Percentiles rank a stretch among this genome's conserved stretches.
These are phyloP conservation scores for Syncephalastrum contaminatum DNA, from an alignment of 371 early-diverging fungal genomes.

Conservation along the genomic window DNA sequence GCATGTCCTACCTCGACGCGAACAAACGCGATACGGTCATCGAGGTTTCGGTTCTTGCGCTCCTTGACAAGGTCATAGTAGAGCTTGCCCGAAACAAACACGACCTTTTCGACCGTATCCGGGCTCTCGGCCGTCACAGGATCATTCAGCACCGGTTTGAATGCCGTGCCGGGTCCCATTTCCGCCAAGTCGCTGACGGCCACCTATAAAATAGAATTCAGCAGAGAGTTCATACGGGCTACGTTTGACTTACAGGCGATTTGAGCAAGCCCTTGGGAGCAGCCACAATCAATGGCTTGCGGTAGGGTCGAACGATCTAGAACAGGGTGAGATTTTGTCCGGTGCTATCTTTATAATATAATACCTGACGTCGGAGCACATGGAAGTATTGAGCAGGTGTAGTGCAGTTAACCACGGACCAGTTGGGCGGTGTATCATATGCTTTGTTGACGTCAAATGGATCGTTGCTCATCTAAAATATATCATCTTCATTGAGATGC, in stretches of 20 bases:
- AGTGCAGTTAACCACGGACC: constrained; percentile 92
- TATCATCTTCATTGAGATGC: background rate
- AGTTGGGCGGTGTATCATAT: constrained; percentile 72
- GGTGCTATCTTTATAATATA: background rate
- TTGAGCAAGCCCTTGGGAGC: constrained; percentile 85
- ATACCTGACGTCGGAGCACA: constrained; percentile 85
- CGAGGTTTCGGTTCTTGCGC: constrained; percentile 58
- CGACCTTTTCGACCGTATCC: constrained; percentile 63
- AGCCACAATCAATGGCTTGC: constrained; percentile 91
- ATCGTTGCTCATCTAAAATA: constrained; percentile 76
- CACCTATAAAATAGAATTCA: constrained; percentile 22
- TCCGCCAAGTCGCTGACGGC: constrained; percentile 78
- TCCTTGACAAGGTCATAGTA: constrained; percentile 90
- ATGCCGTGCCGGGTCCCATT: constrained; percentile 82
- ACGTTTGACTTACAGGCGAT: constrained; percentile 29
- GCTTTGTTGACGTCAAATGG: constrained; percentile 56
- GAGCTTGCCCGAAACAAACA: constrained; percentile 88
- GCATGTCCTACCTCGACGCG: constrained; percentile 65
- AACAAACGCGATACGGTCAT: constrained; percentile 77
- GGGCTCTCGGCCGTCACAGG: constrained; percentile 29
- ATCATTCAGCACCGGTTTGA: constrained; percentile 81
- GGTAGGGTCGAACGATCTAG: constrained; percentile 75
- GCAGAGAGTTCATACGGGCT: background rate
- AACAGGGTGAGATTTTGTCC: background rate
- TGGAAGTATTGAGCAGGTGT: constrained; percentile 98